These are phyloP conservation scores for Spatholobus suberectus DNA, from an alignment of 306 rosid species.

Conservation along the genomic window DNA sequence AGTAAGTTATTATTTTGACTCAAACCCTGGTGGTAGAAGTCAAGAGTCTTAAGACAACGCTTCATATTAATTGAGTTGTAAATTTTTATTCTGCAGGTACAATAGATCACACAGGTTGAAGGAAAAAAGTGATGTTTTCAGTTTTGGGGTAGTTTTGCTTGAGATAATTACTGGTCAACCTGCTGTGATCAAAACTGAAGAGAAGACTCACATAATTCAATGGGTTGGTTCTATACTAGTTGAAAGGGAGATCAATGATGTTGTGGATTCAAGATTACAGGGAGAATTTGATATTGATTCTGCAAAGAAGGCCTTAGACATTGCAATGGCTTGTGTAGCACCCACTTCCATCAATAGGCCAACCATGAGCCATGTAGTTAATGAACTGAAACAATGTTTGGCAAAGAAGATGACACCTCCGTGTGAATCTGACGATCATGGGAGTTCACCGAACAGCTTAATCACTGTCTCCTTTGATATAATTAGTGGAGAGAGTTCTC, in stretches of 20 bases:
- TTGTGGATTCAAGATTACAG: constrained; percentile 47
- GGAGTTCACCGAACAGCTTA: not conserved
- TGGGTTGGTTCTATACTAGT: constrained; percentile 24
- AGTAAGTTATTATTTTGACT: constrained; percentile 46
- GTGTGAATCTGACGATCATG: not conserved
- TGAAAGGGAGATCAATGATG: constrained; percentile 30
- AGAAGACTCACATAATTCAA: constrained; percentile 41
- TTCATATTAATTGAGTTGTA: not conserved
- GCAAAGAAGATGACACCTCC: not conserved
- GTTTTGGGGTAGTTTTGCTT: constrained; percentile 54
- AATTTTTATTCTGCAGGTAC: constrained; percentile 42
- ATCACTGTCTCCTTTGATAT: constrained; percentile 27
- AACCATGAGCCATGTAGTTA: constrained; percentile 45
- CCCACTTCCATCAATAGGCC: constrained; percentile 42
- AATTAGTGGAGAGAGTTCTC: constrained; percentile 50
- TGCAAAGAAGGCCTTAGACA: constrained; percentile 39
- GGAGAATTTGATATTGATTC: constrained; percentile 37
- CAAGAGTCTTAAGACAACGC: not conserved
- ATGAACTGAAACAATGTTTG: constrained; percentile 44
- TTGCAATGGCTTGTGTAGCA: constrained; percentile 52
- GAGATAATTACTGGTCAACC: constrained; percentile 50
- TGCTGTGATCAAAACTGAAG: constrained; percentile 44
- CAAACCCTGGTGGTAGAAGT: not conserved
- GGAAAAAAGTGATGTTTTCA: constrained; percentile 57
- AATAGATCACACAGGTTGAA: constrained; percentile 31